phyloP scores from a whole-genome alignment of 306 rosid species.

The Albizia julibrissin region DNA sequence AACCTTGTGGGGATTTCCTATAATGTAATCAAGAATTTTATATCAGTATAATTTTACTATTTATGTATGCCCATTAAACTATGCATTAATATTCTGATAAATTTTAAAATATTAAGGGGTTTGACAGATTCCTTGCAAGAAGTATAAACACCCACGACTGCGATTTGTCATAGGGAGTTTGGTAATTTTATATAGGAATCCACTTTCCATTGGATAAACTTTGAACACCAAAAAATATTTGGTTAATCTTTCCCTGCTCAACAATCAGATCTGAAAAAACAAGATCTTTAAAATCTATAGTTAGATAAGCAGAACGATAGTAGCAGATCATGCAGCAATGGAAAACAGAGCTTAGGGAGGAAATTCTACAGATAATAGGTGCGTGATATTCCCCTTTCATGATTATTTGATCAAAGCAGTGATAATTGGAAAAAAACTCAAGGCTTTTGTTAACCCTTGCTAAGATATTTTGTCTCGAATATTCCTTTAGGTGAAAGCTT shows the following conservation, averaged over 20 bases:
- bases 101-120: too few relatives aligned
- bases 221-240: neutral
- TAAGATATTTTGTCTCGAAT: too few relatives aligned
- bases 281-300: slow-evolving; percentile 38
- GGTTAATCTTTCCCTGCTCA: slow-evolving; percentile 13
- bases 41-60: too few relatives aligned
- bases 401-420: neutral
- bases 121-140: too few relatives aligned
- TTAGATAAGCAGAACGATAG: neutral
- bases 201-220: neutral
- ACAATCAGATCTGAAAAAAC: neutral
- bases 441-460: neutral
- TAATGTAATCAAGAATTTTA: too few relatives aligned
- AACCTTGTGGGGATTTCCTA: too few relatives aligned
- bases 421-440: neutral
- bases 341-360: neutral
- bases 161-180: too few relatives aligned
- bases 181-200: too few relatives aligned
- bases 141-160: too few relatives aligned
- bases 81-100: too few relatives aligned
- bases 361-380: neutral
- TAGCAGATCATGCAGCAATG: neutral
- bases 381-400: neutral
- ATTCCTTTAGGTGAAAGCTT: too few relatives aligned
- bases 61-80: too few relatives aligned